Percentiles rank a stretch among this genome's conserved stretches.
These are phyloP conservation scores for Zygosaccharomyces kombuchaensis DNA, from an alignment of 805 yeast genomes.

Conservation along the genomic window DNA sequence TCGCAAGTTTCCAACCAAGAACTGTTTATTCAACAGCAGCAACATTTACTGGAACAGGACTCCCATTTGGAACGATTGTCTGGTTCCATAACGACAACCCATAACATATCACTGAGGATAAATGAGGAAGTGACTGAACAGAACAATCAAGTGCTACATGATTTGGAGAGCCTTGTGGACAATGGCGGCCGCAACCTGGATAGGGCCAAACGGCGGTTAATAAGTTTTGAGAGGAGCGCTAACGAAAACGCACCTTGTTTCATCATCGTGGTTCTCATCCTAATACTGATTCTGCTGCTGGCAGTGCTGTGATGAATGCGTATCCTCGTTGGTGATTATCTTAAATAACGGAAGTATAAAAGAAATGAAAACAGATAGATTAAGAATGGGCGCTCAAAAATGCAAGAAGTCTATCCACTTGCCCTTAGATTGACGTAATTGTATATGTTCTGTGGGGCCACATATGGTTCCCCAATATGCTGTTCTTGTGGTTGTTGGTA, in stretches of 20 bases:
- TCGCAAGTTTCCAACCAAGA: slow-evolving; percentile 33
- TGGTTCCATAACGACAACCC: slow-evolving; percentile 42
- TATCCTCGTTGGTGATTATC: background rate
- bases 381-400: background rate
- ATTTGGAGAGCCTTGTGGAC: slow-evolving; percentile 46
- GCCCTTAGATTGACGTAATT: slow-evolving; percentile 9
- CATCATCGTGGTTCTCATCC: slow-evolving; percentile 40
- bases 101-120: slow-evolving; percentile 43
- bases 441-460: slow-evolving; percentile 5
- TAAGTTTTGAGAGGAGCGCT: slow-evolving; percentile 38
- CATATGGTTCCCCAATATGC: slow-evolving; percentile 10
- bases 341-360: background rate
- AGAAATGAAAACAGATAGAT: background rate
- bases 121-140: slow-evolving; percentile 47
- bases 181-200: slow-evolving; percentile 39
- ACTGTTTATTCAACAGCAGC: slow-evolving; percentile 43
- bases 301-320: slow-evolving; percentile 34
- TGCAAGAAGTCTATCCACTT: slow-evolving; percentile 4
- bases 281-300: slow-evolving; percentile 44
- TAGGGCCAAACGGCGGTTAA: slow-evolving; percentile 41
- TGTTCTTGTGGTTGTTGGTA: slow-evolving; percentile 8
- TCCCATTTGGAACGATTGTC: slow-evolving; percentile 39
- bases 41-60: slow-evolving; percentile 46
- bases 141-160: slow-evolving; percentile 42
- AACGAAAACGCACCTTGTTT: slow-evolving; percentile 49